Base-by-base conservation (phyloP, 108 stramenopile species). In the Cyclotella cryptica region DNA sequence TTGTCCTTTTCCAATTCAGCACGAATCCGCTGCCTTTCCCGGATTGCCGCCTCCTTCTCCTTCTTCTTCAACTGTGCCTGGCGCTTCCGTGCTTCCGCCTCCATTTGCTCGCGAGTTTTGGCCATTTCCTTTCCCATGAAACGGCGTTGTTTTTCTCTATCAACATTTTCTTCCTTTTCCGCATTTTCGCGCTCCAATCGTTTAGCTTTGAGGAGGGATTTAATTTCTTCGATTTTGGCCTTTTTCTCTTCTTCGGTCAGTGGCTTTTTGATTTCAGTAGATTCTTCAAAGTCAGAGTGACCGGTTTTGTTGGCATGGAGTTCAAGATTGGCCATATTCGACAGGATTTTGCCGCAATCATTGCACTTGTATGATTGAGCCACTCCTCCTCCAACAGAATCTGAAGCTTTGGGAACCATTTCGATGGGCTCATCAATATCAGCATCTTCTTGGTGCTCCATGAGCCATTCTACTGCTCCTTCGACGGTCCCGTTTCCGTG, bases 391-490 rank as follows among this genome's bases (percentile, higher is more conserved):
- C 24, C 21, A 9, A 7, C 78, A 28, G 82, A 5, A 27, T 57
- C 64, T 21, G 67, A 49, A 17, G 35, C 72, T 58, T 72, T 74
- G 21, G 78, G 83, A 26, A 74, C 84, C 27, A 65, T 72, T 51
- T 93, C 88, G 74, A 97, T 95, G 28, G 96, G 93, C 24, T 92
- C 90, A 73, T 98, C 97, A 87, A 97, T 98, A 61, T 96, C 89
- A 15, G 39, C 87, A 83, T 96, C 94, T 63, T 96, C 97, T 87
- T 98, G 96, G 87, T 98, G 96, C 29, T 87, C 77, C 89, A 89
- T 86, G 13, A 98, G 77, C 98, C 98, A 98, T 62, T 97, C 93
- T 14, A 98, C 85, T n/a, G 98, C 98, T n/a, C 88, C 88, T 72
- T 98, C 98, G 14, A 96, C 75, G 26, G 92, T 93, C 3, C 85